These are phyloP conservation scores for Breynia disticha DNA, from an alignment of 441 rosid species.

Conservation along the genomic window DNA sequence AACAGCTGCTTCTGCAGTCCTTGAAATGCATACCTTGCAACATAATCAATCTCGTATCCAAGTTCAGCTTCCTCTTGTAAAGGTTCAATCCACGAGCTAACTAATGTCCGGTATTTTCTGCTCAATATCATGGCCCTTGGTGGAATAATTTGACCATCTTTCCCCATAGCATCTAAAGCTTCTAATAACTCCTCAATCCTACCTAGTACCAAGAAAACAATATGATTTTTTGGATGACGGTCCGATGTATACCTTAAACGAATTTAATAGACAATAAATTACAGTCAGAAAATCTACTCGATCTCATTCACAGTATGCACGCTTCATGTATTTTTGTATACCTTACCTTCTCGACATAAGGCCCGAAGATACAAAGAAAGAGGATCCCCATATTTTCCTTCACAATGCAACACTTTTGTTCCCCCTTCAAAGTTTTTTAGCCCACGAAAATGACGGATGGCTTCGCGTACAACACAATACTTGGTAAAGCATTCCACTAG, in stretches of 20 bases:
- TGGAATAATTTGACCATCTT: constrained; percentile 77
- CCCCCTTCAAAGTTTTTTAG: constrained; percentile 83
- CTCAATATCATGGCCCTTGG: constrained; percentile 90
- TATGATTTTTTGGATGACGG: background rate
- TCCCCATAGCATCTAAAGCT: constrained; percentile 83
- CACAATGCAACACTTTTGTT: constrained; percentile 47
- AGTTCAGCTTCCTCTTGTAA: constrained; percentile 95
- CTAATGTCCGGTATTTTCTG: constrained; percentile 86
- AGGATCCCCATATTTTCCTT: constrained; percentile 87
- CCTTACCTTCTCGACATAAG: constrained; percentile 86
- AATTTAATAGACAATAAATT: background rate
- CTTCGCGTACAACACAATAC: constrained; percentile 76
- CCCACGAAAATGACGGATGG: constrained; percentile 92
- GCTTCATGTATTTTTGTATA: background rate
- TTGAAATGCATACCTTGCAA: constrained; percentile 54
- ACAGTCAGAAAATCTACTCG: background rate
- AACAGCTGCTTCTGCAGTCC: too few relatives aligned
- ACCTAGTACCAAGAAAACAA: constrained; percentile 32
- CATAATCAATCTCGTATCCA: constrained; percentile 82
- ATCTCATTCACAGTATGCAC: background rate
- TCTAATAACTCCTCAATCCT: constrained; percentile 80
- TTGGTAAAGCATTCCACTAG: constrained; percentile 94
- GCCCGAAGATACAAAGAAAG: constrained; percentile 94
- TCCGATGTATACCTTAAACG: too few relatives aligned
- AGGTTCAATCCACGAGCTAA: constrained; percentile 98